Evolutionary conservation across 257 asterid species (phyloP).

Genomic region (Plantago elongata): DNA sequence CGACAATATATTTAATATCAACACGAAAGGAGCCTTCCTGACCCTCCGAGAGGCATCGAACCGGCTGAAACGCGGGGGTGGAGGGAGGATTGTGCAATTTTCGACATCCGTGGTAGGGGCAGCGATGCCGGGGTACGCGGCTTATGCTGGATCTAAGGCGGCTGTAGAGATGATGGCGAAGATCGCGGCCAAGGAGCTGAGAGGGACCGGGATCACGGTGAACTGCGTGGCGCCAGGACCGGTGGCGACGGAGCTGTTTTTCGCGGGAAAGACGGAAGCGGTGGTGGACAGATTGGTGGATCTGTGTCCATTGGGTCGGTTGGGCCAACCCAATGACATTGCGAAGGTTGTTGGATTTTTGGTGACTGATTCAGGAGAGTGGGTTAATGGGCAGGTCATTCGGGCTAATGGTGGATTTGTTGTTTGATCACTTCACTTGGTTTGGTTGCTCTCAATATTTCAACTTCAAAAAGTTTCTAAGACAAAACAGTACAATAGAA

Average conservation of each 20-base stretch:
- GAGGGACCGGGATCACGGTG: constrained; percentile 60
- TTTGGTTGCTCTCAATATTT: too few species aligned
- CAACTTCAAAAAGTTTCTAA: too few species aligned
- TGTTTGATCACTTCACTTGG: neutral
- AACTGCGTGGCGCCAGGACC: constrained; percentile 67
- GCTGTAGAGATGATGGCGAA: constrained; percentile 68
- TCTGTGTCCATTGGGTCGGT: constrained; percentile 41
- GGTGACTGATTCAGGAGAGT: constrained; percentile 54
- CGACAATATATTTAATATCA: constrained; percentile 37
- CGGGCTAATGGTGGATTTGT: constrained; percentile 34
- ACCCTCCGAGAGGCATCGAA: constrained; percentile 52
- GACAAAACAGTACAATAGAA: too few species aligned
- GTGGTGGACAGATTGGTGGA: constrained; percentile 31
- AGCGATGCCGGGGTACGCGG: constrained; percentile 34
- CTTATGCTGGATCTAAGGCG: constrained; percentile 61
- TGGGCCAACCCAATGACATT: constrained; percentile 50
- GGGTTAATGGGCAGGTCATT: constrained; percentile 57
- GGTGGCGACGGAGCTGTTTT: constrained; percentile 60
- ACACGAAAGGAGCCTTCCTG: constrained; percentile 54
- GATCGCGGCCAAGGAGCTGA: constrained; percentile 58
- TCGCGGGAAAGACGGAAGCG: constrained; percentile 47
- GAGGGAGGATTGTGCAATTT: constrained; percentile 46
- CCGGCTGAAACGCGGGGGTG: constrained; percentile 42
- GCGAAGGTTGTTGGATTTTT: constrained; percentile 50
- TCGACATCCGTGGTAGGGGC: constrained; percentile 41